Conservation (phyloP, 768 basidiomycete genomes). For the Kwoniella sp. region DNA sequence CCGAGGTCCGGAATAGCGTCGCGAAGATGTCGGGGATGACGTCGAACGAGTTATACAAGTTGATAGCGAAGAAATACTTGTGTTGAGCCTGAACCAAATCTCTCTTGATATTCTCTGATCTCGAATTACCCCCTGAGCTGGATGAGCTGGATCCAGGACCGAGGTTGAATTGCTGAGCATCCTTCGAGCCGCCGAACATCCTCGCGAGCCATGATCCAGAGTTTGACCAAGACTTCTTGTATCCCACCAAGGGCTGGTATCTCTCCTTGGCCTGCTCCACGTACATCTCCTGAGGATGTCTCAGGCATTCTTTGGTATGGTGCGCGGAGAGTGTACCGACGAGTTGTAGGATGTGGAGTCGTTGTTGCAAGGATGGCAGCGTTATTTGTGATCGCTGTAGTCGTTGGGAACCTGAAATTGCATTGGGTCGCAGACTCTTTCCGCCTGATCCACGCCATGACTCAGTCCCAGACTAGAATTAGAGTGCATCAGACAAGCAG, state of each 20-base stretch:
- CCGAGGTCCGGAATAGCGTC: conserved; percentile 88
- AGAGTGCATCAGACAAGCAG: too few relatives aligned
- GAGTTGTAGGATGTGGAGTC: conserved; percentile 79
- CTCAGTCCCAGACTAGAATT: conserved; percentile 29
- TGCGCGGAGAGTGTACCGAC: conserved; percentile 84
- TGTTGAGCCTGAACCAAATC: conserved; percentile 63
- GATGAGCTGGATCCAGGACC: conserved; percentile 13
- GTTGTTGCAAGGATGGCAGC: conserved; percentile 79
- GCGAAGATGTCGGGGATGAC: conserved; percentile 96
- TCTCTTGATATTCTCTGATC: conserved; percentile 40
- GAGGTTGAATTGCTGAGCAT: conserved; percentile 29
- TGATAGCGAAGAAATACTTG: conserved; percentile 99
- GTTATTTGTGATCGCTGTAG: conserved; percentile 46
- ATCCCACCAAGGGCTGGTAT: conserved; percentile 80
- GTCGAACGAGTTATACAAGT: conserved; percentile 99
- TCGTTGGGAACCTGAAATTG: conserved; percentile 39
- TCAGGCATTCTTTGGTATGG: conserved; percentile 89
- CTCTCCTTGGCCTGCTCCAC: conserved; percentile 79
- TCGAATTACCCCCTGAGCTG: conserved; percentile 12
- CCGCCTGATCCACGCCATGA: conserved; percentile 42
- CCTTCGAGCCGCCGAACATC: conserved; percentile 35
- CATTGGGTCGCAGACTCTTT: conserved; percentile 39
- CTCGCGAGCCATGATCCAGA: conserved; percentile 43
- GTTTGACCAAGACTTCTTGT: conserved; percentile 60
- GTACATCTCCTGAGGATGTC: conserved; percentile 80